Percentiles rank a stretch among this genome's conserved stretches.
Conservation (phyloP, 2,329 filamentous ascomycete genomes). For the Trichoderma harzianum region DNA sequence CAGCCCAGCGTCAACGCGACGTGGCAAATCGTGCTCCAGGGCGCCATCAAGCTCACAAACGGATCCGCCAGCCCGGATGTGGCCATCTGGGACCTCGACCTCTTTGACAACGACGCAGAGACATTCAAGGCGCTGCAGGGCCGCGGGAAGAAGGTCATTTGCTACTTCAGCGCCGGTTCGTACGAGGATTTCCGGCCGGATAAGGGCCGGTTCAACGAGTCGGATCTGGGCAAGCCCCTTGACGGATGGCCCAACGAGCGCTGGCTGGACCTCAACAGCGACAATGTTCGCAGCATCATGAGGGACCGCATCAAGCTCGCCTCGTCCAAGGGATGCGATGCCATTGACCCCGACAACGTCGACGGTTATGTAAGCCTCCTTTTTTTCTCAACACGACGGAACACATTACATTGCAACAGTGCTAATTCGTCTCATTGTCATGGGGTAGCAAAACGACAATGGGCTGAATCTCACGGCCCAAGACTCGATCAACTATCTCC, state of each 20-base stretch:
- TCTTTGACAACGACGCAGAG: slow-evolving; percentile 51
- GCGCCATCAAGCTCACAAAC: slow-evolving; percentile 42
- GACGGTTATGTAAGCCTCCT: slow-evolving; percentile 56
- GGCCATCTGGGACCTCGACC: slow-evolving; percentile 45
- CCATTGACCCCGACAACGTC: slow-evolving; percentile 66
- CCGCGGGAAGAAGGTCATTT: slow-evolving; percentile 60
- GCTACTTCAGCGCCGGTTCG: slow-evolving; percentile 71
- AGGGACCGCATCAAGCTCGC: slow-evolving; percentile 56
- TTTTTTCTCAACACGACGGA: neutral
- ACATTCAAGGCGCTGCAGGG: slow-evolving; percentile 55
- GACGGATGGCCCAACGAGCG: slow-evolving; percentile 64
- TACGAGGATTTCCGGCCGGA: slow-evolving; percentile 64
- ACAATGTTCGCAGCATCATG: slow-evolving; percentile 64
- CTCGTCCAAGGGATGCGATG: slow-evolving; percentile 60
- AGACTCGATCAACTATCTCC: slow-evolving; percentile 57
- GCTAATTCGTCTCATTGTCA: neutral
- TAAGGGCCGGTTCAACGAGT: slow-evolving; percentile 47
- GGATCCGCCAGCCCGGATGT: slow-evolving; percentile 44
- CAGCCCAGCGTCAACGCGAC: slow-evolving; percentile 48
- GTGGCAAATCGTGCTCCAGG: slow-evolving; percentile 61
- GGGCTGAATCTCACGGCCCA: slow-evolving; percentile 55
- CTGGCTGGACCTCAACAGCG: slow-evolving; percentile 60
- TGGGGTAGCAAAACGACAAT: slow-evolving; percentile 52
- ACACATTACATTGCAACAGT: neutral
- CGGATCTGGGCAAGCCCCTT: slow-evolving; percentile 56